phyloP scores from a whole-genome alignment of 495 filamentous ascomycete genomes.

The Penicillium antarcticum region DNA sequence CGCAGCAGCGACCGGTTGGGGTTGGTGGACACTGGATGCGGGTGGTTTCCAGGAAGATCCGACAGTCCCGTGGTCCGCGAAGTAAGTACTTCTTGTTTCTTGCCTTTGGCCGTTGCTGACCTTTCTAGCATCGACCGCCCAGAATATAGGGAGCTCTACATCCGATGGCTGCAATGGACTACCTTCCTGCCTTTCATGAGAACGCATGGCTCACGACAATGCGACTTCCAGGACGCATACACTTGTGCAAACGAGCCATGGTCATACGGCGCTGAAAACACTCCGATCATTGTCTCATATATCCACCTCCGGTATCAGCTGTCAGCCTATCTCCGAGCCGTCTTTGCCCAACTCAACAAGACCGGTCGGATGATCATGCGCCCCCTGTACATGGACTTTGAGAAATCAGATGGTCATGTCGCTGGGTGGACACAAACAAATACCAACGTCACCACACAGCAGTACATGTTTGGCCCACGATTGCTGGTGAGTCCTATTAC shows the following conservation, averaged over 20 bases:
- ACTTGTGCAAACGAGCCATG: slow-evolving; percentile 32
- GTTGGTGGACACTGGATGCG: slow-evolving; percentile 32
- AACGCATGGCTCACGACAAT: slow-evolving; percentile 23
- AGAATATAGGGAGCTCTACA: slow-evolving; percentile 28
- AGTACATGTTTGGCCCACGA: slow-evolving; percentile 31
- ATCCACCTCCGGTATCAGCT: slow-evolving; percentile 28
- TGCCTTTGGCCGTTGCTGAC: no score
- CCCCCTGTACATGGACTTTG: slow-evolving; percentile 30
- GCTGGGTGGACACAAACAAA: slow-evolving; percentile 14
- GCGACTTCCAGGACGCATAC: slow-evolving; percentile 19
- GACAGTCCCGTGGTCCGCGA: slow-evolving; percentile 22
- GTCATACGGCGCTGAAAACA: slow-evolving; percentile 28
- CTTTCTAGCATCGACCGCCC: slow-evolving; percentile 18
- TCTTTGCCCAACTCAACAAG: slow-evolving; percentile 21
- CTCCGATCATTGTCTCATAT: slow-evolving; percentile 22
- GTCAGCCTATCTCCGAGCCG: slow-evolving; percentile 10
- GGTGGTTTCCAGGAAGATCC: slow-evolving; percentile 31
- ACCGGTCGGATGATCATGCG: slow-evolving; percentile 29
- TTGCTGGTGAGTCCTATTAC: slow-evolving; percentile 26
- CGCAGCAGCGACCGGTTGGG: slow-evolving; percentile 25
- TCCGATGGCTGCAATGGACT: slow-evolving; percentile 30
- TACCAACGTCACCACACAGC: slow-evolving; percentile 23
- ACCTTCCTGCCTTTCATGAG: slow-evolving; percentile 33
- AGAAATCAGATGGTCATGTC: slow-evolving; percentile 15
- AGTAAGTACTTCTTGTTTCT: no score